Base-by-base conservation (phyloP, 2,329 filamentous ascomycete species). In the Akanthomyces muscarius region DNA sequence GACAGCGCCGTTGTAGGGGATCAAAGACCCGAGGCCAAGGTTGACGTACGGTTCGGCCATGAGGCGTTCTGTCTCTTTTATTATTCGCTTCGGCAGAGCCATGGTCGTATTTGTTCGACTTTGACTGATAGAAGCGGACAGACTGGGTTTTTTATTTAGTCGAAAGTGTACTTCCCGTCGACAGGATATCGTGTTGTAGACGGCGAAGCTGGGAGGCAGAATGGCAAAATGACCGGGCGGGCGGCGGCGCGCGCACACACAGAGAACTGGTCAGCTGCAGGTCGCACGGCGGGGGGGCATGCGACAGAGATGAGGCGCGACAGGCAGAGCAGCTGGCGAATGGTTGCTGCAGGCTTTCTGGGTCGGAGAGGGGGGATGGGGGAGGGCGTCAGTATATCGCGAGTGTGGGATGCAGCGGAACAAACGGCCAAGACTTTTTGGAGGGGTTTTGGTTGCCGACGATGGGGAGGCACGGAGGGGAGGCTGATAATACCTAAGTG, bases 41-140 rank as follows among this genome's bases (percentile, higher is more conserved):
- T 61, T 55, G 65, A 68, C 91, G 77, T 84, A 97, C 92, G 95
- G 95, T 79, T 99, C 95, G 67, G 91, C 91, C 86, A 96, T 93
- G 69, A 99, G 85, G 73, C 95, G 89, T 80, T 99, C 94, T 23
- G 95, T 99, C 85, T 99, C 96, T 80, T 99, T 99, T 73, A 98
- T 86, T 73, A 99, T 99, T 74, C 95, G 86, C 83, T 99, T 99
- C 38, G 95, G 94, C 68, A 99, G 83, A 67, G 92, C 88, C 91
- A 86, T 87, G 33, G 51, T 41, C 5, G 30, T 42, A 13, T n/a
- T 61, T 11, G 38, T 10, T 18, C 38, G 38, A 4, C 14, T 41
- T 14, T 41, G 38, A 11, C 13, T 16, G 2, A 41, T 41, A 41
- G 11, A 5, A 5, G 38, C 38, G 38, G 4, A 16, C 13, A 36